phyloP scores from a whole-genome alignment of 164 flowering plant genomes.

The Santalum album region DNA sequence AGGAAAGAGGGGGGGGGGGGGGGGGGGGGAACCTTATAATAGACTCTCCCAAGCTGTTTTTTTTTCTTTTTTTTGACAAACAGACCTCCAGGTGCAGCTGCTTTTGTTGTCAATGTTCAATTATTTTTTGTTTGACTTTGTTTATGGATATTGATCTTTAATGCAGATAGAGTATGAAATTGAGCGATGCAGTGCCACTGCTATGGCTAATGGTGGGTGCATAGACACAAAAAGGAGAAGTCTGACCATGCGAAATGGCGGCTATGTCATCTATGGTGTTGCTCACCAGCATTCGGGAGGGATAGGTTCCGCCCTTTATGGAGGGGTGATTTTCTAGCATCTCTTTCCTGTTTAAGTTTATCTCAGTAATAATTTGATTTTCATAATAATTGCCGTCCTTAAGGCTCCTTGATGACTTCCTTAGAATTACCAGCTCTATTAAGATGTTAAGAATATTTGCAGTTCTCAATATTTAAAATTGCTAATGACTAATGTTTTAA shows the following conservation, averaged over 20 bases:
- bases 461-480: too few relatives aligned
- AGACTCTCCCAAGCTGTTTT: too few relatives aligned
- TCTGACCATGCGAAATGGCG: slow-evolving; percentile 42
- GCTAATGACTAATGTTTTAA: too few relatives aligned
- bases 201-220: slow-evolving; percentile 23
- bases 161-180: slow-evolving; percentile 71
- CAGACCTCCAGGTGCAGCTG: too few relatives aligned
- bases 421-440: too few relatives aligned
- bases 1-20: too few relatives aligned
- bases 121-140: neutral
- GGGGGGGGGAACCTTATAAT: too few relatives aligned
- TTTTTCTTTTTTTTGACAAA: too few relatives aligned
- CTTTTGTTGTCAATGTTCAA: neutral
- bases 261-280: slow-evolving; percentile 67
- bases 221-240: slow-evolving; percentile 34
- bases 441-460: too few relatives aligned
- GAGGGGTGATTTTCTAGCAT: slow-evolving; percentile 40
- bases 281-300: slow-evolving; percentile 84
- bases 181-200: slow-evolving; percentile 30
- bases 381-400: neutral
- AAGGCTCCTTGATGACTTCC: neutral
- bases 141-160: neutral
- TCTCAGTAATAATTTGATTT: neutral
- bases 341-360: neutral
- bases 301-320: slow-evolving; percentile 53